Evolutionary conservation across 2,329 filamentous ascomycete genomes (phyloP), one percentile per base, ranked within the genome.

Genomic region (Penicillium sp.): DNA sequence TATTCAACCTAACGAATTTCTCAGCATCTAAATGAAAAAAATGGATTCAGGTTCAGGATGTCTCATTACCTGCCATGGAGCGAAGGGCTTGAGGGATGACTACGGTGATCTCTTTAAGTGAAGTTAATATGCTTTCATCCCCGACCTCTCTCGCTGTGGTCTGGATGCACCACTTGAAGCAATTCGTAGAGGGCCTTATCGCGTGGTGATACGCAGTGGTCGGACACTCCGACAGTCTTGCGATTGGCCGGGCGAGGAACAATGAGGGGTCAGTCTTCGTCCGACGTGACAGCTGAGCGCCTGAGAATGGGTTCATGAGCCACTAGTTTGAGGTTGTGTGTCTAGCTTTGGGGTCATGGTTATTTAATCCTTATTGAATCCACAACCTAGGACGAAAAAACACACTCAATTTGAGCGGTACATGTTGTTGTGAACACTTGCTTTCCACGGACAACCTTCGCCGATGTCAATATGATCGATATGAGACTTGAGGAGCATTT

Each of bases 201-300:
- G 26, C 7, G 14, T 8, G 1, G 26, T 49, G 46, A 49, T 33
- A 49, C 4, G 16, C 8, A 11, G 25, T 54, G 28, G 52, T 59
- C 57, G 60, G 52, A 62, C 57, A 11, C 52, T 56, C 56, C 56
- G 56, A 61, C 52, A 22, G 40, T 46, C 19, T 19, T 26, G 37
- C 16, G 38, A 55, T 33, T 46, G 26, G 7, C 25, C 2, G 19
- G n/a, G 37, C 10, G 6, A 37, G 14, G 40, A 28, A 16, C 38
- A 40, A 46, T 46, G 52, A 55, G 52, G 38, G 38, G 38, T 45
- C 53, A 22, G 13, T 30, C 46, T 30, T 19, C 25, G 25, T 6
- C 40, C 22, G 52, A 28, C 52, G n/a, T 22, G 30, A 42, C 4
- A 42, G 3, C 19, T 22, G 19, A 22, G 19, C 19, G 22, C 19